Evolutionary conservation across 169 alveolate species (phyloP), one percentile per base, ranked within the genome.

Genomic region (Ichthyophthirius multifiliis): DNA sequence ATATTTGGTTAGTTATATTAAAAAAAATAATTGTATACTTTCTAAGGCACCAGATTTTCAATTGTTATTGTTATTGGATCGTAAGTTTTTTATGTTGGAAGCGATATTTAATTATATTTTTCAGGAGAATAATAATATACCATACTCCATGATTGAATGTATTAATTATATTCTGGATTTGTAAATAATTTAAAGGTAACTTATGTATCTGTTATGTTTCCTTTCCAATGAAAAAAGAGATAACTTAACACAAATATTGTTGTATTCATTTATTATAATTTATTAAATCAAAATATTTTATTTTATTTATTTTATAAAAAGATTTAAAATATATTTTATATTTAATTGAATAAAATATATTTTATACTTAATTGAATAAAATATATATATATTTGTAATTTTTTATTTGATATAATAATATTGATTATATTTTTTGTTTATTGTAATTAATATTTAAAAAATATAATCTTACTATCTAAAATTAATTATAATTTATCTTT

Each of bases 151-250:
- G 23, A 55, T 20, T 27, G 1, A 3, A 55, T 39, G 31, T 16
- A 16, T 10, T 13, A 13, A 0, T 27, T 27, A 23, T 55, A 39
- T n/a, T 55, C 31, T 55, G 43, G 23, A 27, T 55, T 55, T 27
- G 31, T 39, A 55, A 55, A 55, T 55, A 55, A n/a, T 55, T 55
- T 55, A 6, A 55, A 7, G 4, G 23, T 0, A 2, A 55, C 31
- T 3, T 34, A 55, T 18, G 23, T 6, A 10, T 55, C 43, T 6
- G 23, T 39, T 27, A 55, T 15, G 31, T 34, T 39, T 55, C 71
- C 71, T 55, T 55, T 55, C 71, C 71, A 55, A 55, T 55, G 71
- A 55, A 55, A 55, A 23, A 55, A 55, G 15, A 55, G 39, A 27
- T 55, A 55, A n/a, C 71, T 55, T 10, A 55, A 27, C 34, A 55